Evolutionary conservation across 2,329 filamentous ascomycete species (phyloP).

Genomic region (Alternaria conjuncta): DNA sequence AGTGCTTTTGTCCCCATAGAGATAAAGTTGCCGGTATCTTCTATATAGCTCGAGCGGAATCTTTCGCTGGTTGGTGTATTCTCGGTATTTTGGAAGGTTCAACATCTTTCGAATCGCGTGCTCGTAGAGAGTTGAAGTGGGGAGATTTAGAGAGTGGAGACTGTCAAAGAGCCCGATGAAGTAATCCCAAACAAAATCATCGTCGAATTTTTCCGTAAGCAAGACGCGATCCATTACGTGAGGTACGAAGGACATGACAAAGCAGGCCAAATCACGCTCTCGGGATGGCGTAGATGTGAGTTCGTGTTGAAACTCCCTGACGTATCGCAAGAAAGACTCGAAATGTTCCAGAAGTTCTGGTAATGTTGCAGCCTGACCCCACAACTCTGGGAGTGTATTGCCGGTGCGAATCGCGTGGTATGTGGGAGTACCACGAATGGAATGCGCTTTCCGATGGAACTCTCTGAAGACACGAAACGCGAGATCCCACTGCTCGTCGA

Average conservation of each 20-base stretch:
- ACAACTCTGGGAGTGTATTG: slow-evolving; percentile 27
- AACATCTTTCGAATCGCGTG: slow-evolving; percentile 34
- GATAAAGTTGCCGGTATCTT: slow-evolving; percentile 26
- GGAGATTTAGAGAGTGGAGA: slow-evolving; percentile 26
- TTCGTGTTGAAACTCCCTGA: slow-evolving; percentile 33
- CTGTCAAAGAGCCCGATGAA: slow-evolving; percentile 34
- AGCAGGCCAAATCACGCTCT: slow-evolving; percentile 20
- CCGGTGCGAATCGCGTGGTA: slow-evolving; percentile 12
- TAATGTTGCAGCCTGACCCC: slow-evolving; percentile 30
- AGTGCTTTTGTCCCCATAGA: slow-evolving; percentile 15
- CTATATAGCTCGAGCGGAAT: slow-evolving; percentile 35
- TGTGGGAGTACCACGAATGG: background rate
- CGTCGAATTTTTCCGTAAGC: slow-evolving; percentile 22
- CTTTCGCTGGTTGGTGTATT: slow-evolving; percentile 36
- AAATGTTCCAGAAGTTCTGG: slow-evolving; percentile 33
- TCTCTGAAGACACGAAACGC: slow-evolving; percentile 35
- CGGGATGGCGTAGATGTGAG: slow-evolving; percentile 23
- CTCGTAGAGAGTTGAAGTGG: slow-evolving; percentile 32
- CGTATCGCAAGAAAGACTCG: slow-evolving; percentile 36
- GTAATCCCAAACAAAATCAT: slow-evolving; percentile 34
- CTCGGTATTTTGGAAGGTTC: slow-evolving; percentile 33
- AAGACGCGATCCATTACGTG: slow-evolving; percentile 37
- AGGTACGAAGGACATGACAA: slow-evolving; percentile 36
- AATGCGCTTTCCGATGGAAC: slow-evolving; percentile 18
- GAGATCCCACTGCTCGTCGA: slow-evolving; percentile 46